Evolutionary conservation across 2,329 filamentous ascomycete species (phyloP).

Genomic region (Ascochyta pisi): DNA sequence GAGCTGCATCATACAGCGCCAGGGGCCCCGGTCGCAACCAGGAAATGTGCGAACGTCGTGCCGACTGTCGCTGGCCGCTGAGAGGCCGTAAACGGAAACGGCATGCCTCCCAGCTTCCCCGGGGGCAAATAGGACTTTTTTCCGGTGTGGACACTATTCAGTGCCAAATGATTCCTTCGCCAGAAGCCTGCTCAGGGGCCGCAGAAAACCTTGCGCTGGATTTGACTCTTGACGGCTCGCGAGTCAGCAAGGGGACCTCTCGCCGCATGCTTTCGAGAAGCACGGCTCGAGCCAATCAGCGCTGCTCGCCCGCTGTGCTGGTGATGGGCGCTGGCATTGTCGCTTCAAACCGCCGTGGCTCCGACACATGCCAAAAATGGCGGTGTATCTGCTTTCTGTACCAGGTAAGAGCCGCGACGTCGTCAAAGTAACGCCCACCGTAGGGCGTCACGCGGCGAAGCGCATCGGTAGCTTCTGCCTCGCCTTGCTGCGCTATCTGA

Average conservation of each 20-base stretch:
- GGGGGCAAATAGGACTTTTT: slow-evolving; percentile 37
- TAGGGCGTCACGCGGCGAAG: slow-evolving; percentile 12
- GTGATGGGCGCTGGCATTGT: slow-evolving; percentile 28
- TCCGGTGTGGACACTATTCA: slow-evolving; percentile 26
- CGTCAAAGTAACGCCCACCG: neutral
- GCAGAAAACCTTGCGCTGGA: slow-evolving; percentile 14
- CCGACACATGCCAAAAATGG: slow-evolving; percentile 34
- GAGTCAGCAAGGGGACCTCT: slow-evolving; percentile 37
- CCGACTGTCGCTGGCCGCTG: slow-evolving; percentile 31
- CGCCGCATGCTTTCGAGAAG: slow-evolving; percentile 38
- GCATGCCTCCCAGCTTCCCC: slow-evolving; percentile 39
- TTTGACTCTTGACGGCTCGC: slow-evolving; percentile 23
- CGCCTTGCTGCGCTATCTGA: slow-evolving; percentile 29
- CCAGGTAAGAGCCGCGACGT: slow-evolving; percentile 6
- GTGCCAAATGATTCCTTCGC: slow-evolving; percentile 11
- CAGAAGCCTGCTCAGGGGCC: slow-evolving; percentile 33
- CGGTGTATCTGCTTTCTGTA: slow-evolving; percentile 33
- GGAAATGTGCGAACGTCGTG: slow-evolving; percentile 36
- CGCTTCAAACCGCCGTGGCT: slow-evolving; percentile 37
- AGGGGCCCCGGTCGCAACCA: slow-evolving; percentile 25
- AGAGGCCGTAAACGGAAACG: slow-evolving; percentile 35
- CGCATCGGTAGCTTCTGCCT: slow-evolving; percentile 17
- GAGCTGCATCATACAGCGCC: slow-evolving; percentile 14
- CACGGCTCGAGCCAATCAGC: slow-evolving; percentile 29
- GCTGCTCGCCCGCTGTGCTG: slow-evolving; percentile 8